These are phyloP conservation scores for Plantago rigida DNA, from an alignment of 305 asterid genomes.

Conservation along the genomic window DNA sequence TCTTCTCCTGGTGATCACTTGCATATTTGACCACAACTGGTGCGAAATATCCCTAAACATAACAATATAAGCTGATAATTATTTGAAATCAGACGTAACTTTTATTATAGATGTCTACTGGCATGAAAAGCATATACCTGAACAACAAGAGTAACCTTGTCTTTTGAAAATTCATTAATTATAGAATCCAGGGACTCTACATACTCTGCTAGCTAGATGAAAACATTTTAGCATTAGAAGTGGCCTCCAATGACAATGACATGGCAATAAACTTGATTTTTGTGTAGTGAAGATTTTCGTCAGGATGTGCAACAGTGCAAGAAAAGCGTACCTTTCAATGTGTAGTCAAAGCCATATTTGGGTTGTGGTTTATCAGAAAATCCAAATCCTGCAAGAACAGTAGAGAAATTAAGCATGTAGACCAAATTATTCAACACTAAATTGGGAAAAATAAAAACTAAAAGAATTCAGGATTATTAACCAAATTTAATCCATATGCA, in stretches of 20 bases:
- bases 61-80: constrained; percentile 7
- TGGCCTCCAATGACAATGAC: constrained; percentile 16
- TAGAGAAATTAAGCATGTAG: constrained; percentile 7
- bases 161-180: constrained; percentile 45
- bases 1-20: constrained; percentile 59
- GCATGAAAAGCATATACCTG: constrained; percentile 45
- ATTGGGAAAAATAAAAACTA: neutral
- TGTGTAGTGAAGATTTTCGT: neutral
- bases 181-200: constrained; percentile 62
- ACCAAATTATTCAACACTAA: neutral
- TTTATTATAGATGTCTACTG: neutral
- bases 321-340: constrained; percentile 53
- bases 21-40: constrained; percentile 77
- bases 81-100: constrained; percentile 12
- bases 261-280: constrained; percentile 8
- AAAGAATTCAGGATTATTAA: neutral
- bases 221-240: constrained; percentile 17
- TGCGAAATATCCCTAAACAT: constrained; percentile 68
- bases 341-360: constrained; percentile 80
- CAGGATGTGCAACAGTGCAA: constrained; percentile 5
- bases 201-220: constrained; percentile 46
- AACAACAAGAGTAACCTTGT: constrained; percentile 64
- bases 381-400: constrained; percentile 71
- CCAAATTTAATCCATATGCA: neutral
- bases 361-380: constrained; percentile 97